These are phyloP conservation scores for Phytophthora sojae DNA, from an alignment of 352 stramenopile genomes.

Conservation along the genomic window DNA sequence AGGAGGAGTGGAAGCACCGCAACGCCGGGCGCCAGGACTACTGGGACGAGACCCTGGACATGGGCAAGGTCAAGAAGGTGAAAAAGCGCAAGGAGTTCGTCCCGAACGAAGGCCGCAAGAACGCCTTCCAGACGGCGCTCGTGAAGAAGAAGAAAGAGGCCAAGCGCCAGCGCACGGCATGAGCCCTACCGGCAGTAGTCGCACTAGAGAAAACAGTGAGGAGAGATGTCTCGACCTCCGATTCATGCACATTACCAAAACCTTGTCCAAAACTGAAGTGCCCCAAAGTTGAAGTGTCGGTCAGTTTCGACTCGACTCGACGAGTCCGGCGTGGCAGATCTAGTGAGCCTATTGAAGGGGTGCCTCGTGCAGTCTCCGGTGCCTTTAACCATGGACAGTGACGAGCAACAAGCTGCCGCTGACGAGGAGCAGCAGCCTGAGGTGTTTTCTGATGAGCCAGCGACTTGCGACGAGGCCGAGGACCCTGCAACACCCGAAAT, in stretches of 20 bases:
- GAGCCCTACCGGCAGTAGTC: conserved; percentile 9
- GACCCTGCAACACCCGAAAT: conserved; percentile 30
- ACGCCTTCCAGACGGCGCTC: conserved; percentile 73
- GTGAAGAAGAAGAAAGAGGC: conserved; percentile 65
- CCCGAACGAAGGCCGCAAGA: conserved; percentile 74
- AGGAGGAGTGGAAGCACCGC: conserved; percentile 78
- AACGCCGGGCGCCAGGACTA: conserved; percentile 72
- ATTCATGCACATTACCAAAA: conserved; percentile 34
- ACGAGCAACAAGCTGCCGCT: conserved; percentile 16
- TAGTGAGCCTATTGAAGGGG: conserved; percentile 18
- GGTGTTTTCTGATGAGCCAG: conserved; percentile 12
- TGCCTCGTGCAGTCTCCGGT: conserved; percentile 2
- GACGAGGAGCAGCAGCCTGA: conserved; percentile 15
- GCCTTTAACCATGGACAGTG: conserved; percentile 18
- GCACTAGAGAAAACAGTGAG: conserved; percentile 12
- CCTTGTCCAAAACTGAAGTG: conserved; percentile 14
- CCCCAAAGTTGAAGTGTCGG: background rate
- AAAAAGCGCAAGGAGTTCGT: conserved; percentile 88
- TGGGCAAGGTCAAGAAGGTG: conserved; percentile 82
- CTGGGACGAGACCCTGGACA: conserved; percentile 82
- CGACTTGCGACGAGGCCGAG: conserved; percentile 6
- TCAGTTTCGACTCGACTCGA: conserved; percentile 18
- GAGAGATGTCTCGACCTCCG: conserved; percentile 9
- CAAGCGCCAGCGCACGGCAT: conserved; percentile 42
- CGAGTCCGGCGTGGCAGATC: conserved; percentile 4